A percentile compares a stretch with the other conserved stretches of the same genome.
Evolutionary conservation across 805 yeast species (phyloP).

Genomic region (Blastobotrys terrestris): DNA sequence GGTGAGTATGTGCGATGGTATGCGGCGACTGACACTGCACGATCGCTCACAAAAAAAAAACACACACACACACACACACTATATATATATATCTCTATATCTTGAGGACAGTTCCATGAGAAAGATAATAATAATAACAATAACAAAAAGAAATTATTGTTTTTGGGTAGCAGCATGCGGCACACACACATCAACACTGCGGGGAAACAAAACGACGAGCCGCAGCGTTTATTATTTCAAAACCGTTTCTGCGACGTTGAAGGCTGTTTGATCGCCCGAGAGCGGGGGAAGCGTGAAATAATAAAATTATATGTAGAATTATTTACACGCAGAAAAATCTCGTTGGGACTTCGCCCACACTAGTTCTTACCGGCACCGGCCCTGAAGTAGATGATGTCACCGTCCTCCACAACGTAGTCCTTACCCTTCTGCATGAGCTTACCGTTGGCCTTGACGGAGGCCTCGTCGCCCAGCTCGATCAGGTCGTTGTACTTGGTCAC

Average conservation of each 20-base stretch:
- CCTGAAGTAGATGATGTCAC: slow-evolving; percentile 86
- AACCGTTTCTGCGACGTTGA: not conserved
- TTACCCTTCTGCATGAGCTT: slow-evolving; percentile 89
- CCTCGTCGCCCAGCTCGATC: slow-evolving; percentile 72
- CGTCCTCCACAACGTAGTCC: slow-evolving; percentile 90
- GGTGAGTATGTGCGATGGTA: no score
- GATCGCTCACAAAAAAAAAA: not conserved
- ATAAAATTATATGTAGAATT: not conserved
- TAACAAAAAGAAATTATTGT: no score
- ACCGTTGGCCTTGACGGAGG: slow-evolving; percentile 78
- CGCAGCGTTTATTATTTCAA: not conserved
- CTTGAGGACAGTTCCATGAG: no score
- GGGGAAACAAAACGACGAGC: not conserved
- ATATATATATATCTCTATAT: no score
- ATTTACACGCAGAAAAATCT: not conserved
- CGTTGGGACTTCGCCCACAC: no score
- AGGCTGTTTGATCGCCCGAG: not conserved
- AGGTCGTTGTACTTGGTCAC: slow-evolving; percentile 82
- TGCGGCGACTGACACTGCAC: no score
- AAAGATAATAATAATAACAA: no score
- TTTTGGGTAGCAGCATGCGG: no score
- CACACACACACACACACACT: no score
- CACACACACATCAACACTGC: no score
- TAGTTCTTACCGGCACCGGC: slow-evolving; percentile 86
- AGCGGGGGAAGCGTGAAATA: not conserved